Percentiles rank a stretch among this genome's conserved stretches.
Conservation (phyloP, 306 rosid genomes). For the Quercus dentata region DNA sequence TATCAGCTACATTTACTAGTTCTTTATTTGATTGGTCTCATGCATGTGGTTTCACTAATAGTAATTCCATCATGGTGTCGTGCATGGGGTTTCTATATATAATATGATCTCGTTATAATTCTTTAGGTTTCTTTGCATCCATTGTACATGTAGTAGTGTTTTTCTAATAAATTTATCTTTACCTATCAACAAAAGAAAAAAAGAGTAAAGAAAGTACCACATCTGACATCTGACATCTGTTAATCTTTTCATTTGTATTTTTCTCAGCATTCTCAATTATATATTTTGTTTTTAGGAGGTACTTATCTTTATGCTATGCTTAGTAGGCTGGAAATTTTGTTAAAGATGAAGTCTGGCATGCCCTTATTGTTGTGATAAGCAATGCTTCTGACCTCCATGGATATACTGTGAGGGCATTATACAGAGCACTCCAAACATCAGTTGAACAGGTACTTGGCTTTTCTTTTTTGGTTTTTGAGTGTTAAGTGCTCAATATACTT, state of each 20-base stretch:
- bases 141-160: no score
- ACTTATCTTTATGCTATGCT: slow-evolving; percentile 63
- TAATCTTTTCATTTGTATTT: neutral
- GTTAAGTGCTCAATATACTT: neutral
- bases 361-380: slow-evolving; percentile 79
- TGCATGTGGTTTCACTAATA: no score
- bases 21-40: no score
- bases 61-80: no score
- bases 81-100: no score
- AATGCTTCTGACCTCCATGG: slow-evolving; percentile 97
- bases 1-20: no score
- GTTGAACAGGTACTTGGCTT: slow-evolving; percentile 71
- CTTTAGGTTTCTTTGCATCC: no score
- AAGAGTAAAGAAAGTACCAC: neutral
- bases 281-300: slow-evolving; percentile 21
- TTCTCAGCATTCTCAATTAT: slow-evolving; percentile 2
- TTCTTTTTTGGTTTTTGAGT: slow-evolving; percentile 9
- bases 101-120: no score
- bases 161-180: no score
- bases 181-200: no score
- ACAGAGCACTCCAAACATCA: slow-evolving; percentile 76
- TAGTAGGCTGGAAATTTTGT: slow-evolving; percentile 99
- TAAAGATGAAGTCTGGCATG: slow-evolving; percentile 97
- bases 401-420: slow-evolving; percentile 81
- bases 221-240: neutral